Percentiles rank a stretch among this genome's conserved stretches.
Evolutionary conservation across 2,329 filamentous ascomycete genomes (phyloP).

Genomic region (Xylaria sp.): DNA sequence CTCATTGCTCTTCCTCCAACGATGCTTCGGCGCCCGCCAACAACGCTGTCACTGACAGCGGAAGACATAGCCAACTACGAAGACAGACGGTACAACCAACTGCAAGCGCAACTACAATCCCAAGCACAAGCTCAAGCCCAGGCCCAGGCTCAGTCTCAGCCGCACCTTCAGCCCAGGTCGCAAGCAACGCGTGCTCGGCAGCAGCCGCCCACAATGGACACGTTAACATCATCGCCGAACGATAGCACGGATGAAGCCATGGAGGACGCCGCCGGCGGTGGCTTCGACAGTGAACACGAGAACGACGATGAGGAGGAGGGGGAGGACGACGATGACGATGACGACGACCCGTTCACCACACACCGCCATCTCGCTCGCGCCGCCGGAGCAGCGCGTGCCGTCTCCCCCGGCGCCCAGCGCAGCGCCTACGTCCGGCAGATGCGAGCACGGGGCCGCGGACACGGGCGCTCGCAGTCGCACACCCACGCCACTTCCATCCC

Average conservation of each 20-base stretch:
- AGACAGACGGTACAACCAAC: constrained; percentile 61
- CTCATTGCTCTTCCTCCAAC: constrained; percentile 29
- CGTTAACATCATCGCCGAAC: constrained; percentile 36
- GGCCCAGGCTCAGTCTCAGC: constrained; percentile 25
- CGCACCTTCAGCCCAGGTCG: constrained; percentile 26
- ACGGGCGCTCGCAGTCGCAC: constrained; percentile 33
- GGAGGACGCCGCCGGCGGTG: constrained; percentile 37
- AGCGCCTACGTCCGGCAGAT: constrained; percentile 43
- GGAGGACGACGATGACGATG: constrained; percentile 43
- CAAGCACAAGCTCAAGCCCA: constrained; percentile 31
- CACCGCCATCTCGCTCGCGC: constrained; percentile 38
- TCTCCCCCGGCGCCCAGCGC: constrained; percentile 41
- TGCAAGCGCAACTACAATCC: constrained; percentile 21
- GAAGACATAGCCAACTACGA: constrained; percentile 79
- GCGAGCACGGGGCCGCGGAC: constrained; percentile 38
- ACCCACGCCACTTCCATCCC: constrained; percentile 31
- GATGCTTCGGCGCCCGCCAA: constrained; percentile 76
- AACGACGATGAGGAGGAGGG: constrained; percentile 22
- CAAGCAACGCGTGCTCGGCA: constrained; percentile 1
- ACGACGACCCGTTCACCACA: constrained; percentile 46
- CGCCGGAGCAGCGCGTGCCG: constrained; percentile 32
- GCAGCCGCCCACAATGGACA: constrained; percentile 39
- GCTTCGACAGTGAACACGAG: constrained; percentile 28
- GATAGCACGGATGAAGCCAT: constrained; percentile 45
- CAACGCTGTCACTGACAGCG: constrained; percentile 73